Conservation (phyloP, 257 asterid genomes). For the Solanum commersonii region DNA sequence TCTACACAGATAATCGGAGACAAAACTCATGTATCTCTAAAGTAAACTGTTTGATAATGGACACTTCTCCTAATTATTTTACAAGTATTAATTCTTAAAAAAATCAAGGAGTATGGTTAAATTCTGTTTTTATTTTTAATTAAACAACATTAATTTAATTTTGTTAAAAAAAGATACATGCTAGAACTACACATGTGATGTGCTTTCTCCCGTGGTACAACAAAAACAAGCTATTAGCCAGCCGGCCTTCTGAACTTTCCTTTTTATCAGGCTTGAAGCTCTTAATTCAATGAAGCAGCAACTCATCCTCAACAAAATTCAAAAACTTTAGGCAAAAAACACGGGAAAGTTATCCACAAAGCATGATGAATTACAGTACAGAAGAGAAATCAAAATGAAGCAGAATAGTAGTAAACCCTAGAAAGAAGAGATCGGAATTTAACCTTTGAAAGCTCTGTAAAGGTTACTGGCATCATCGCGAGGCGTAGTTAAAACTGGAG, state of each 20-base stretch:
- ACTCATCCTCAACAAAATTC: neutral
- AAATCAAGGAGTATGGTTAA: no score
- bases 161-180: neutral
- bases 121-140: no score
- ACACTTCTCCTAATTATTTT: neutral
- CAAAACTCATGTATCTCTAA: neutral
- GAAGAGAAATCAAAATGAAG: neutral
- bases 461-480: slow-evolving; percentile 87
- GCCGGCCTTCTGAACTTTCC: neutral
- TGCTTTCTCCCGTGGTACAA: neutral
- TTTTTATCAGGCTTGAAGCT: neutral
- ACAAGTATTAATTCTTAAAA: neutral
- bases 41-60: no score
- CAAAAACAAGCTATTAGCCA: neutral
- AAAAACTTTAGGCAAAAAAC: neutral
- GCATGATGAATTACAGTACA: neutral
- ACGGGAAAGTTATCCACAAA: neutral
- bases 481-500: slow-evolving; percentile 67
- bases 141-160: no score
- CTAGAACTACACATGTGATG: neutral
- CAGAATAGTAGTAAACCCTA: neutral
- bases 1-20: neutral
- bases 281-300: neutral
- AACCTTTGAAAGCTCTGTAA: slow-evolving; percentile 88
- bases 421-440: neutral